Evolutionary conservation across 2,329 filamentous ascomycete genomes (phyloP), one percentile per base, ranked within the genome.

Genomic region (Colletotrichum caudatum): DNA sequence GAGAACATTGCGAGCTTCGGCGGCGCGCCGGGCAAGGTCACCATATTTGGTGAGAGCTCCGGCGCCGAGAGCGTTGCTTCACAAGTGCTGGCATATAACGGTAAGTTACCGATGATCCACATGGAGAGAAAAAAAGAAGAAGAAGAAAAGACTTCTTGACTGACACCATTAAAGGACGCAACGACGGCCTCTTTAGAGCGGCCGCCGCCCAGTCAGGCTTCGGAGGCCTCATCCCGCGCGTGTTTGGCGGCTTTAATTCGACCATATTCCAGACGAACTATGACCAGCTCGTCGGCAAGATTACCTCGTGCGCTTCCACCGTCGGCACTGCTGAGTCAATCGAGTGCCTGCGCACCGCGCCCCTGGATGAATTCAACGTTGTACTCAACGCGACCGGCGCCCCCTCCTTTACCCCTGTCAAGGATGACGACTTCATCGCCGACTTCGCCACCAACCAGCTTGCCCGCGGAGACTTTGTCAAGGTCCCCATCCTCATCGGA

Each of bases 141-240:
- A 12, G 9, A 41, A 18, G 39, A 46, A 46, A 46, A 48, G 20
- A 5, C n/a, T 14, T 12, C 16, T 7, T 16, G 44, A 35, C 66
- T 64, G 16, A 72, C 48, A 29, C 6, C 26, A 23, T 16, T 2
- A n/a, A 33, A 72, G 79, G 79, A 1, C 80, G 85, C 26, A 81
- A 88, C 60, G 85, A 89, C 66, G 80, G 80, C 0, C 81, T 90
- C 0, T 89, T 89, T 75, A 80, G 84, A 5, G 84, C 76, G 7
- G 87, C 81, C 1, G 87, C 88, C 23, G 81, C 81, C 48, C 76
- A 90, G 73, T 88, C 85, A 18, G 85, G 85, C 9, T 83, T 82
- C 39, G 79, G 80, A 1, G 78, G 77, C 7, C 75, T 78, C 33
- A 76, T 82, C 12, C 65, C 71, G 3, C 73, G 79, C 60, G 76